Evolutionary conservation across 805 yeast genomes (phyloP).

Genomic region (Candida maris): DNA sequence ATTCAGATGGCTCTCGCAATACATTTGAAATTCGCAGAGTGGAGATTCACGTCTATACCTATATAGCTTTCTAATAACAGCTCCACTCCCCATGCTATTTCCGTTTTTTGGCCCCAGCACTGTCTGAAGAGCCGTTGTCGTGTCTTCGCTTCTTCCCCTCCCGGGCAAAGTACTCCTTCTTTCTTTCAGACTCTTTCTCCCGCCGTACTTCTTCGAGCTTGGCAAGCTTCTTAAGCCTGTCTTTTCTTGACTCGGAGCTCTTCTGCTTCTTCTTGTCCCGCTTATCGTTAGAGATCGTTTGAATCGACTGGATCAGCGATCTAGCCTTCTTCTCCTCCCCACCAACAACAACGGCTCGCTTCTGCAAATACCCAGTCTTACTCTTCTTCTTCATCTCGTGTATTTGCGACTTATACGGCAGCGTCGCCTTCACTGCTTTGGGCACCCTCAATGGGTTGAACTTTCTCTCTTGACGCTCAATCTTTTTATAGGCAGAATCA

Average conservation of each 20-base stretch:
- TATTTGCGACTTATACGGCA: constrained; percentile 92
- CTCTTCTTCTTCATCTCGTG: constrained; percentile 84
- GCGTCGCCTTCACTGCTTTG: constrained; percentile 61
- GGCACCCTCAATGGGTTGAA: constrained; percentile 91
- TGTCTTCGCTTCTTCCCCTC: constrained; percentile 62
- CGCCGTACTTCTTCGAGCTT: constrained; percentile 64
- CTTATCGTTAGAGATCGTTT: constrained; percentile 81
- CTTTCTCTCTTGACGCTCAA: constrained; percentile 79
- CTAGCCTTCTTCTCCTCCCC: constrained; percentile 95
- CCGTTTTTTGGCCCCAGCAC: constrained; percentile 28
- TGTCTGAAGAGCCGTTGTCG: constrained; percentile 27
- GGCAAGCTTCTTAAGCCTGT: constrained; percentile 70
- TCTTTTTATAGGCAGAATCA: constrained; percentile 56
- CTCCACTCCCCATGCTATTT: too few relatives aligned
- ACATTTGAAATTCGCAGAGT: constrained; percentile 59
- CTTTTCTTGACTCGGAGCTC: constrained; percentile 72
- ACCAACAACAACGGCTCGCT: constrained; percentile 89
- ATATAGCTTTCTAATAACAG: too few relatives aligned
- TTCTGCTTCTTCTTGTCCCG: constrained; percentile 71
- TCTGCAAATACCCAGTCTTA: constrained; percentile 73
- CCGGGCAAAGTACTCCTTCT: constrained; percentile 78
- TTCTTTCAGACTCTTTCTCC: constrained; percentile 78
- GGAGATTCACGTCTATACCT: too few relatives aligned
- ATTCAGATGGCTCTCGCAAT: constrained; percentile 96
- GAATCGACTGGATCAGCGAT: constrained; percentile 79